Base-by-base conservation (phyloP, 345 rosid species). In the Eucalyptus pauciflora region DNA sequence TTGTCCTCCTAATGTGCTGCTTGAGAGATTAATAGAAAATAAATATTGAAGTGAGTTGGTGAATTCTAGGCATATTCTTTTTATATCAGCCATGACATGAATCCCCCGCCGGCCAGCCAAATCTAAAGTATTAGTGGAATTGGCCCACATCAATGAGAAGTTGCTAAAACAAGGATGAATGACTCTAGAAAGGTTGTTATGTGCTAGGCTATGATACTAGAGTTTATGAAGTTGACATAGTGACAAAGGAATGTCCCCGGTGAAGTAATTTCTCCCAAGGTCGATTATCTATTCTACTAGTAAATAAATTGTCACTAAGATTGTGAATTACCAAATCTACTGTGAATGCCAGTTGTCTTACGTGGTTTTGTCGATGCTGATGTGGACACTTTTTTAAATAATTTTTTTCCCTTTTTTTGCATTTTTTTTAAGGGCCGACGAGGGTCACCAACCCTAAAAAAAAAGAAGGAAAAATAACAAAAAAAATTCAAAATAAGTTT, bases 311-410 rank as follows among this genome's bases (percentile, higher is more conserved):
- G 62, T 58, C 64, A 24, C 29, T 9, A 10, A 58, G 13, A 58
- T 24, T 1, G 6, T 24, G 13, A 22, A 22, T 24, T 58, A 58
- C 3, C 64, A 58, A 58, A 1, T 24, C 64, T 58, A 58, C 37
- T 33, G 24, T 52, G 24, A 4, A 52, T 18, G 24, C 4, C 0
- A 0, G 4, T 18, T 52, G 56, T 18, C 24, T 52, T 52, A 52
- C 0, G 4, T 52, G 22, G 0, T 52, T 52, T 52, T 22, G 4
- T 3, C 0, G 1, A 52, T 1, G 0, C 0, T 7, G 0, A 17
- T 1, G 1, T 51, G 24, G 0, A 52, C 1, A 52, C 17, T 52
- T 52, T 52, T 17, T 52, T 17, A 0, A 52, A 52, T 17, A 17
- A 7, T 51, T 1, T 45, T 45, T 51, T 51, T 1, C 0, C 0